A percentile compares a stretch with the other conserved stretches of the same genome.
These are phyloP conservation scores for Russula virescens DNA, from an alignment of 768 basidiomycete species.

Conservation along the genomic window DNA sequence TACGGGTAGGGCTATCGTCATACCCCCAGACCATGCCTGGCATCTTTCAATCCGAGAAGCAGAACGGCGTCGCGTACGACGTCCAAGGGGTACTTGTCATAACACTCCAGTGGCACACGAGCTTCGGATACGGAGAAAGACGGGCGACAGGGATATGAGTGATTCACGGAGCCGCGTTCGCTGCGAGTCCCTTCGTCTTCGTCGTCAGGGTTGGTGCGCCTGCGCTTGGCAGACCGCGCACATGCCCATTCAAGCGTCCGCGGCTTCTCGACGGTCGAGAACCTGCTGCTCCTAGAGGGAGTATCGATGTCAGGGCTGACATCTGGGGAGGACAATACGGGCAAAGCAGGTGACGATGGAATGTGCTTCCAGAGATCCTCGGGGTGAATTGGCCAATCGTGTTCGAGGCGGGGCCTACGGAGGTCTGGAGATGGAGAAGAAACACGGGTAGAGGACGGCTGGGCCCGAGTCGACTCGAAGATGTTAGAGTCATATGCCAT, in stretches of 20 bases:
- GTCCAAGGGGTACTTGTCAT: slow-evolving; percentile 27
- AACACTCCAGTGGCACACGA: slow-evolving; percentile 26
- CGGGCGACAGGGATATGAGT: background rate
- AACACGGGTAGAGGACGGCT: background rate
- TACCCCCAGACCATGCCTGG: background rate
- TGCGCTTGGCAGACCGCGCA: slow-evolving; percentile 36
- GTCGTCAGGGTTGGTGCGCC: slow-evolving; percentile 25
- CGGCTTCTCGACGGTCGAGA: slow-evolving; percentile 20
- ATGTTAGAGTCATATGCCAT: background rate
- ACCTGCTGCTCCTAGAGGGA: slow-evolving; percentile 16
- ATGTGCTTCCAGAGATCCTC: slow-evolving; percentile 31
- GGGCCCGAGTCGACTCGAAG: background rate
- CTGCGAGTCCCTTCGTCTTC: slow-evolving; percentile 24
- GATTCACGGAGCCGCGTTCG: slow-evolving; percentile 7
- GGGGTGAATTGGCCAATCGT: slow-evolving; percentile 11
- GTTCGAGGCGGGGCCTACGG: slow-evolving; percentile 11
- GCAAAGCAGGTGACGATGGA: slow-evolving; percentile 28
- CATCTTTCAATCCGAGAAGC: slow-evolving; percentile 23
- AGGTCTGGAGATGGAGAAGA: slow-evolving; percentile 14
- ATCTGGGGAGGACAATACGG: slow-evolving; percentile 20
- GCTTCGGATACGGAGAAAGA: slow-evolving; percentile 1
- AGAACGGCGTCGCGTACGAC: slow-evolving; percentile 30
- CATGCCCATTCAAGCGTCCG: slow-evolving; percentile 44
- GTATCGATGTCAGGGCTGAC: slow-evolving; percentile 12
- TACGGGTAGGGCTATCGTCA: slow-evolving; percentile 13